These are phyloP conservation scores for Solanum commersonii DNA, from an alignment of 257 asterid species.

Conservation along the genomic window DNA sequence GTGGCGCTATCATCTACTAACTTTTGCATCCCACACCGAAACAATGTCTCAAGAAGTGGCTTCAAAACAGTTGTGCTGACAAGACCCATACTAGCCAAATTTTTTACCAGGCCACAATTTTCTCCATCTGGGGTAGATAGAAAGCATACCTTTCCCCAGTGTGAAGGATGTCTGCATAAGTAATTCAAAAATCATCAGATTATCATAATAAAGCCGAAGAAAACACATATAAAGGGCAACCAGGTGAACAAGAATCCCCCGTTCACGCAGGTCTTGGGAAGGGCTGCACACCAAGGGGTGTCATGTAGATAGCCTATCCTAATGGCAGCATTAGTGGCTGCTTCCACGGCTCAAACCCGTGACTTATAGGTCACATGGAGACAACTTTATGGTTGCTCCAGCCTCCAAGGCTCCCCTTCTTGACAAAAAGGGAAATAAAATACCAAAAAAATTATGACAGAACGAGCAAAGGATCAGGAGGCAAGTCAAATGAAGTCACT, in stretches of 20 bases:
- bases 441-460: not conserved
- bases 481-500: not conserved
- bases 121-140: conserved; percentile 98
- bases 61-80: conserved; percentile 52
- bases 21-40: conserved; percentile 66
- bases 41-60: conserved; percentile 33
- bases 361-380: not conserved
- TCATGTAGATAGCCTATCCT: not conserved
- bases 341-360: not conserved
- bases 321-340: not conserved
- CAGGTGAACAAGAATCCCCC: not conserved
- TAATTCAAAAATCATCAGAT: conserved; percentile 11
- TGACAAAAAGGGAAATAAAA: not conserved
- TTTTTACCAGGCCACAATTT: conserved; percentile 93
- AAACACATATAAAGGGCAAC: not conserved
- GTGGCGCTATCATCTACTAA: conserved; percentile 44
- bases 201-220: not conserved
- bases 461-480: not conserved
- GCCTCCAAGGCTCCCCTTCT: not conserved
- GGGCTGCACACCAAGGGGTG: not conserved
- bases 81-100: conserved; percentile 81
- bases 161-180: conserved; percentile 79
- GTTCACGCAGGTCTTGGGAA: not conserved
- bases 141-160: conserved; percentile 93
- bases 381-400: not conserved